Evolutionary conservation across 1,284 basidiomycete species (phyloP).

Genomic region (Tausonia pullulans): DNA sequence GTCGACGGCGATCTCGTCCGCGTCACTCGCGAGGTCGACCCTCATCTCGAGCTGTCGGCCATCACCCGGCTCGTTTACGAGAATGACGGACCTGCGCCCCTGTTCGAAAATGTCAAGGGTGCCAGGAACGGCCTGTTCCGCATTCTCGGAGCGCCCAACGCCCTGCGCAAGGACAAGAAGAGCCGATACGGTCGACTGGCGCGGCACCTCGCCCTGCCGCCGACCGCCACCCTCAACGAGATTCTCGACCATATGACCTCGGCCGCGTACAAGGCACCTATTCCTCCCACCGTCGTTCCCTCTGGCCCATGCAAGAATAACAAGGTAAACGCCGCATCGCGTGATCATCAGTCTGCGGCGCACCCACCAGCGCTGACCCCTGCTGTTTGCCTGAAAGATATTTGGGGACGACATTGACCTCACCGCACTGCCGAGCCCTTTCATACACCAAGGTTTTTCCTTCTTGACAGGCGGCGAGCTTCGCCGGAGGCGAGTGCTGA

Average conservation of each 20-base stretch:
- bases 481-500: background rate
- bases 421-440: conserved; percentile 6
- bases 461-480: background rate
- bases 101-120: conserved; percentile 18
- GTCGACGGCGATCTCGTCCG: conserved; percentile 15
- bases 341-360: background rate
- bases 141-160: conserved; percentile 16
- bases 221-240: conserved; percentile 6
- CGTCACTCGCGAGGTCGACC: conserved; percentile 16
- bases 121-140: conserved; percentile 15
- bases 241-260: conserved; percentile 18
- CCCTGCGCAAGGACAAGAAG: conserved; percentile 8
- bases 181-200: conserved; percentile 14
- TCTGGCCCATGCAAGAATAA: conserved; percentile 17
- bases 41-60: conserved; percentile 16
- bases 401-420: conserved; percentile 15
- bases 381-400: background rate
- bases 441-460: conserved; percentile 5
- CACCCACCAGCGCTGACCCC: too few species aligned
- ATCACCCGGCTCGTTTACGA: conserved; percentile 17
- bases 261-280: conserved; percentile 5
- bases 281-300: conserved; percentile 7
- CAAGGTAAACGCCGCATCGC: background rate
- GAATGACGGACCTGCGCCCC: conserved; percentile 14
- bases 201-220: conserved; percentile 12